These are phyloP conservation scores for Aspergillus amoenus DNA, from an alignment of 2,329 filamentous ascomycete species.

Conservation along the genomic window DNA sequence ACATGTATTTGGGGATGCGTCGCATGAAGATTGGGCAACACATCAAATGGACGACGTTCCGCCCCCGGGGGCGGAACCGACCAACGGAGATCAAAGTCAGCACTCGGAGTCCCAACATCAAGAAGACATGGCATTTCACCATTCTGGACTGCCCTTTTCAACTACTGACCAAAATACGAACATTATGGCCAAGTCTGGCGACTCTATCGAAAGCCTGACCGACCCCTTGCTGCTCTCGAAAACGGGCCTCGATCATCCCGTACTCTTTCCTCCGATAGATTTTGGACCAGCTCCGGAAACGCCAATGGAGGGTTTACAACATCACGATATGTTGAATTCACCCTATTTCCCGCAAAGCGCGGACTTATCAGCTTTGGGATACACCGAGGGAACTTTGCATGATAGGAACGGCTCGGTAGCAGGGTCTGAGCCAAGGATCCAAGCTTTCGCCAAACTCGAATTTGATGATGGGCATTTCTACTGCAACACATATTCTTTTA, in stretches of 20 bases:
- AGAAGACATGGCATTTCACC: slow-evolving; percentile 13
- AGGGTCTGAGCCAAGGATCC: slow-evolving; percentile 48
- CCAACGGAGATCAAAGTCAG: slow-evolving; percentile 13
- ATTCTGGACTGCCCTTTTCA: slow-evolving; percentile 12
- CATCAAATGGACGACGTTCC: slow-evolving; percentile 9
- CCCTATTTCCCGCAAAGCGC: slow-evolving; percentile 38
- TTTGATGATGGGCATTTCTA: slow-evolving; percentile 67
- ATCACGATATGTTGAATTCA: slow-evolving; percentile 41
- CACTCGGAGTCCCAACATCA: slow-evolving; percentile 10
- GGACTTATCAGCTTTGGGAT: slow-evolving; percentile 36
- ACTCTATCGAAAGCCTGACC: slow-evolving; percentile 31
- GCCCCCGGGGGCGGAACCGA: slow-evolving; percentile 9
- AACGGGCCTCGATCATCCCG: slow-evolving; percentile 29
- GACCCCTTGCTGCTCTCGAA: slow-evolving; percentile 36
- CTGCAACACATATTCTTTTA: slow-evolving; percentile 62
- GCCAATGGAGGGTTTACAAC: slow-evolving; percentile 38
- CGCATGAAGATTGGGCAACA: slow-evolving; percentile 15
- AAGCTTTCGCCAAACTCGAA: slow-evolving; percentile 63
- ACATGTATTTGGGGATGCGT: slow-evolving; percentile 6
- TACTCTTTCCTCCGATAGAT: slow-evolving; percentile 38
- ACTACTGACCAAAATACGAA: slow-evolving; percentile 10
- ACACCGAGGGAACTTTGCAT: slow-evolving; percentile 25
- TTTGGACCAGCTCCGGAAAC: slow-evolving; percentile 32
- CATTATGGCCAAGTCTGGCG: slow-evolving; percentile 16
- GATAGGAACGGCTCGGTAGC: slow-evolving; percentile 37